Conservation (phyloP, 805 yeast genomes). For the Starmerella geochares region DNA sequence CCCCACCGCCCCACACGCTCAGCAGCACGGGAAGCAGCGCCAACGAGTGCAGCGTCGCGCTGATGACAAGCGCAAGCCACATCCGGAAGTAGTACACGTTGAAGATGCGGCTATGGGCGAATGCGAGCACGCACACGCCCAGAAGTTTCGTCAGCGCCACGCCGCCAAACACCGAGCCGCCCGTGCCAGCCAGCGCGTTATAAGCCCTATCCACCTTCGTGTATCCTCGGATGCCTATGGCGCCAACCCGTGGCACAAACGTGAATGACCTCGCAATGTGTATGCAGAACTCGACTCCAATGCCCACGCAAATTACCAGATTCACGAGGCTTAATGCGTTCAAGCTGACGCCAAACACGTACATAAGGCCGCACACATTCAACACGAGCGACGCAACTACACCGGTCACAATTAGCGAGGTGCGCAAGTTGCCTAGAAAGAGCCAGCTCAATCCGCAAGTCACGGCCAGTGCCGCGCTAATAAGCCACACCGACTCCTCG, state of each 20-base stretch:
- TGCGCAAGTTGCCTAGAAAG: constrained; percentile 55
- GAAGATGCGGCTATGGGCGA: constrained; percentile 77
- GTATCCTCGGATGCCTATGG: constrained; percentile 28
- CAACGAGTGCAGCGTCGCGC: constrained; percentile 72
- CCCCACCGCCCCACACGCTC: constrained; percentile 52
- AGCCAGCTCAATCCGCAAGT: constrained; percentile 38
- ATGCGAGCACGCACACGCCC: constrained; percentile 78
- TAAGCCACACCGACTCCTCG: constrained; percentile 40
- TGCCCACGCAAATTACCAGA: constrained; percentile 80
- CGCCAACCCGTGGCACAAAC: constrained; percentile 34
- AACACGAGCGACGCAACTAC: constrained; percentile 57
- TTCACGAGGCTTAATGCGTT: constrained; percentile 88
- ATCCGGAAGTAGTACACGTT: constrained; percentile 86
- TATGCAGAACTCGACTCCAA: constrained; percentile 86
- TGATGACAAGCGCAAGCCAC: constrained; percentile 74
- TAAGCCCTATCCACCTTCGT: constrained; percentile 34
- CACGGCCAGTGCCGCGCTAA: constrained; percentile 34
- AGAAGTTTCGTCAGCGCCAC: constrained; percentile 80
- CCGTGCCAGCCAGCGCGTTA: constrained; percentile 65
- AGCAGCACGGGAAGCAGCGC: constrained; percentile 68
- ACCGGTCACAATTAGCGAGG: constrained; percentile 46
- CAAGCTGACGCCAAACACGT: constrained; percentile 59
- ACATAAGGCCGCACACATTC: constrained; percentile 73
- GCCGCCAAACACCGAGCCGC: constrained; percentile 83
- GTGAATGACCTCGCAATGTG: constrained; percentile 77